A percentile compares a stretch with the other conserved stretches of the same genome.
Evolutionary conservation across 2,329 filamentous ascomycete genomes (phyloP).

Genomic region (Cercospora zeae-maydis): DNA sequence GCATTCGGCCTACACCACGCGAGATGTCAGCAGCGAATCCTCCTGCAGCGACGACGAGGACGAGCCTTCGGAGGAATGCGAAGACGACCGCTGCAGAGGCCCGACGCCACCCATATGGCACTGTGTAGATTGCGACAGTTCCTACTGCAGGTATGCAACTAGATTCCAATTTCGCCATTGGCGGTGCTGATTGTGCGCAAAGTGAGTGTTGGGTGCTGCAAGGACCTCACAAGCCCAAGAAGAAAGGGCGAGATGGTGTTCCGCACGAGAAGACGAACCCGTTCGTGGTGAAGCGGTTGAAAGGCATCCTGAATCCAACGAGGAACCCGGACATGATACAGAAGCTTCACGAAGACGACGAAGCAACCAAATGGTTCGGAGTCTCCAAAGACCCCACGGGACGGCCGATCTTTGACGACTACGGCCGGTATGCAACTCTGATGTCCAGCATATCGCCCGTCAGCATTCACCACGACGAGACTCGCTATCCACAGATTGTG

Average conservation of each 20-base stretch:
- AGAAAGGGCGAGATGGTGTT: slow-evolving; percentile 35
- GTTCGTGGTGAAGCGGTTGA: slow-evolving; percentile 30
- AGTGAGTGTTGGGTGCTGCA: slow-evolving; percentile 34
- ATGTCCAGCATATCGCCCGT: slow-evolving; percentile 38
- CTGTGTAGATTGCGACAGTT: slow-evolving; percentile 36
- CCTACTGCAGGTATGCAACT: slow-evolving; percentile 32
- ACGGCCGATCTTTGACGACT: slow-evolving; percentile 40
- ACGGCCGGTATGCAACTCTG: slow-evolving; percentile 45
- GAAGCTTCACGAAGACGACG: slow-evolving; percentile 37
- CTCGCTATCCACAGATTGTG: slow-evolving; percentile 35
- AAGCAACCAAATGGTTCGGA: slow-evolving; percentile 42
- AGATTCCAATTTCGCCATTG: neutral
- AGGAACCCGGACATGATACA: slow-evolving; percentile 33
- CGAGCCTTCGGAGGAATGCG: slow-evolving; percentile 28
- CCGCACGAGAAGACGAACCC: slow-evolving; percentile 40
- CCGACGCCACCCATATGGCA: slow-evolving; percentile 31
- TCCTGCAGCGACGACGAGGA: slow-evolving; percentile 15
- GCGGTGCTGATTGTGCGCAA: neutral
- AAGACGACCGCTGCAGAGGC: slow-evolving; percentile 33
- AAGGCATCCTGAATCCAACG: slow-evolving; percentile 30
- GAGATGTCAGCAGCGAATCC: slow-evolving; percentile 14
- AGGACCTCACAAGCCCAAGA: slow-evolving; percentile 35
- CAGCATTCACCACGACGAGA: slow-evolving; percentile 21
- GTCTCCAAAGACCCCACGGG: slow-evolving; percentile 33
- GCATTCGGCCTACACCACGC: slow-evolving; percentile 1